Percentiles rank a stretch among this genome's conserved stretches.
phyloP scores from a whole-genome alignment of 257 asterid species.

The Ilex aquifolium region DNA sequence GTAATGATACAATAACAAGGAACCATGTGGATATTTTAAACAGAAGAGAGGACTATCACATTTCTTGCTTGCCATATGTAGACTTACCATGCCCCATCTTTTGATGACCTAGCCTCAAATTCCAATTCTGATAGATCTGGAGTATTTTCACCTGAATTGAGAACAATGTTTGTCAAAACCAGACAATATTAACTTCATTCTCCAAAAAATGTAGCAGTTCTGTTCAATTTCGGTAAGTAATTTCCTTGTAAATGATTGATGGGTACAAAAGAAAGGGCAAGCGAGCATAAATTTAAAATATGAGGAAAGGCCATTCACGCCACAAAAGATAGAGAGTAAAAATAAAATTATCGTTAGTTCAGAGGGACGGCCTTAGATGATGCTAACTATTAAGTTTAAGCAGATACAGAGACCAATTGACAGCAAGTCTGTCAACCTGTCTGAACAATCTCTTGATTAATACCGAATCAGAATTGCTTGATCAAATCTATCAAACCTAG shows the following conservation, averaged over 20 bases:
- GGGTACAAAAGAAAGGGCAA: background rate
- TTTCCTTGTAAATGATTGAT: background rate
- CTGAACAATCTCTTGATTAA: too few relatives aligned
- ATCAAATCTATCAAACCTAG: too few relatives aligned
- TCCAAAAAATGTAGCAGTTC: too few relatives aligned
- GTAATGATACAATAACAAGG: background rate
- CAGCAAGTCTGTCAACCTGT: background rate
- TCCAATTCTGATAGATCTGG: slow-evolving; percentile 45
- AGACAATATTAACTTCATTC: background rate
- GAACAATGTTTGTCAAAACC: slow-evolving; percentile 2
- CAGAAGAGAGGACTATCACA: background rate
- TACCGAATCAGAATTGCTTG: too few relatives aligned
- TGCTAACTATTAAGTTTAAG: background rate
- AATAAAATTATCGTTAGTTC: background rate
- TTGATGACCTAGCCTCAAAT: slow-evolving; percentile 77
- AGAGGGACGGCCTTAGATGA: too few relatives aligned
- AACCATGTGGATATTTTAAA: too few relatives aligned
- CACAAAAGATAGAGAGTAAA: background rate
- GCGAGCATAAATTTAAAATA: background rate
- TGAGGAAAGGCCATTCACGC: background rate
- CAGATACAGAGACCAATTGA: slow-evolving; percentile 3
- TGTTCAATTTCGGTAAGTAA: too few relatives aligned
- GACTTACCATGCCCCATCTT: slow-evolving; percentile 86
- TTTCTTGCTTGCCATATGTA: slow-evolving; percentile 7
- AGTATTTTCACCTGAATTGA: slow-evolving; percentile 39